Evolutionary conservation across 495 filamentous ascomycete genomes (phyloP), one percentile per base, ranked within the genome.

Genomic region (Aspergillus carlsbadensis): DNA sequence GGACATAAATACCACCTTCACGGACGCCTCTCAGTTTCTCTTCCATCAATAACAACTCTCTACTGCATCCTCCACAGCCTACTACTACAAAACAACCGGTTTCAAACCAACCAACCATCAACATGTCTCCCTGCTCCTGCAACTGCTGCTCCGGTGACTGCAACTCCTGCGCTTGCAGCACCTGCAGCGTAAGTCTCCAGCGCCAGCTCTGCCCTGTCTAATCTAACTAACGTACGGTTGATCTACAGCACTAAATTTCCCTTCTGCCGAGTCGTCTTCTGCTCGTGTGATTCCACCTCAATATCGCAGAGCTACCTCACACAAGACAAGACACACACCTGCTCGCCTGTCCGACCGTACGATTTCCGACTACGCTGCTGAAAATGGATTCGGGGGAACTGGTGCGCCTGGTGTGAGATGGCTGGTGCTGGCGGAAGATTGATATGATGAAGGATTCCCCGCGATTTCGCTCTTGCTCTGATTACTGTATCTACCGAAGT

Each of bases 101-200:
- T 31, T 26, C 20, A 35, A n/a, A 4, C 53, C 22, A 47, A 33
- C 31, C 45, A 18, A 57, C 45, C 24, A 22, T 35, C 54, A 57
- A 57, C 0, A 57, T 57, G 54, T 57, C 54, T 57, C 54, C 54
- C 54, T 57, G 54, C 54, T 24, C 36, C 18, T 57, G 54, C 54
- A 57, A 49, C 54, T 57, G 54, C 54, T 57, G 54, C 54, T 57
- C 54, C 26, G 54, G 54, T 17, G 34, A 50, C 45, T 57, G 54
- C 54, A 44, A 29, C 44, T 50, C 54, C 26, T 57, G 54, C 54
- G 42, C 45, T 44, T 57, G 54, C 45, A 35, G 35, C 37, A 40
- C 54, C 46, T 57, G 54, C 45, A 44, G 15, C 45, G 54, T 57
- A 50, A 49, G 54, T 34, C 11, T 37, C 5, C 31, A 21, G 5